These are phyloP conservation scores for Plenodomus biglobosus DNA, from an alignment of 2,329 filamentous ascomycete genomes.

Conservation along the genomic window DNA sequence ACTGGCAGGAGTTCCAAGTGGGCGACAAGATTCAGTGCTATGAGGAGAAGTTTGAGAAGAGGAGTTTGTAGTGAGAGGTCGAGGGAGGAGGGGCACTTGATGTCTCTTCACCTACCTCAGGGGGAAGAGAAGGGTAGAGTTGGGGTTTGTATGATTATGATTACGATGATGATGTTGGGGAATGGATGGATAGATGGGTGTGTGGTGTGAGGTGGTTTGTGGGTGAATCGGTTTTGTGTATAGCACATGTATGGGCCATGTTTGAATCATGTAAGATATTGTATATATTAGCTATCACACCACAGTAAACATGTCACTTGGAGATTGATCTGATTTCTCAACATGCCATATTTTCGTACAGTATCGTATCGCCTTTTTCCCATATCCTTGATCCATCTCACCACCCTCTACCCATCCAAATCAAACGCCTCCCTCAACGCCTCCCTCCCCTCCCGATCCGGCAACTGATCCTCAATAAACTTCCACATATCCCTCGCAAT, in stretches of 20 bases:
- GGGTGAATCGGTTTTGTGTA: too few relatives aligned
- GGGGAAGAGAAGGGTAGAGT: too few relatives aligned
- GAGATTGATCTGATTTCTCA: background rate
- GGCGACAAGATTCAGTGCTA: constrained; percentile 90
- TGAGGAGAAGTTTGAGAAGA: constrained; percentile 74
- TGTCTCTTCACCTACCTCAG: too few relatives aligned
- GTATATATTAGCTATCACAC: background rate
- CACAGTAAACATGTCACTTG: background rate
- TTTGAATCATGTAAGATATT: background rate
- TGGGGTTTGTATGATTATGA: too few relatives aligned
- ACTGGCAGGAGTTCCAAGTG: constrained; percentile 73
- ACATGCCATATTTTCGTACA: too few relatives aligned
- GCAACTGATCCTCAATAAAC: constrained; percentile 51
- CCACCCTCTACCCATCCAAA: constrained; percentile 34
- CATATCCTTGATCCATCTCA: background rate
- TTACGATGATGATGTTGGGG: too few relatives aligned
- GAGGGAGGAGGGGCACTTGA: too few relatives aligned
- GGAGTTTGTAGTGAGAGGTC: constrained; percentile 53
- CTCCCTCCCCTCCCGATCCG: constrained; percentile 50
- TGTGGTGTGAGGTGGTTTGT: too few relatives aligned
- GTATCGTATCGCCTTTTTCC: background rate
- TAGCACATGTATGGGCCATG: too few relatives aligned
- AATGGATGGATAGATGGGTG: too few relatives aligned
- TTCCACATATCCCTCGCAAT: constrained; percentile 57
- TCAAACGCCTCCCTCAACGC: constrained; percentile 54